A percentile compares a stretch with the other conserved stretches of the same genome.
Evolutionary conservation across 306 rosid genomes (phyloP).

Genomic region (Glycyrrhiza uralensis): DNA sequence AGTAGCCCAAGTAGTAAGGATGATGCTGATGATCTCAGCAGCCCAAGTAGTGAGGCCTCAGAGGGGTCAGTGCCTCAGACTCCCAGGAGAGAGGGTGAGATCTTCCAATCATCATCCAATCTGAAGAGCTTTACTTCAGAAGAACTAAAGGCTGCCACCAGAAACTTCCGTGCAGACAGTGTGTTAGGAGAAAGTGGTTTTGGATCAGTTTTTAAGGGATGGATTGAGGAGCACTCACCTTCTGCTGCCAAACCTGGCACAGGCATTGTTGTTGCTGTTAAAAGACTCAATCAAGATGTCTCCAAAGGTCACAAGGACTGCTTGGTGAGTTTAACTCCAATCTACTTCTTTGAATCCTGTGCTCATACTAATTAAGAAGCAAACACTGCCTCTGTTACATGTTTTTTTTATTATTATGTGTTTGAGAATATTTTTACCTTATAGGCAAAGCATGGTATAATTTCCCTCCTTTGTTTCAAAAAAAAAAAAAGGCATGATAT

Average conservation of each 20-base stretch:
- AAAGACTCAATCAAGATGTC: slow-evolving; percentile 46
- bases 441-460: too few species aligned
- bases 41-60: slow-evolving; percentile 32
- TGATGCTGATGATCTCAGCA: slow-evolving; percentile 20
- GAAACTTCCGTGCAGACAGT: slow-evolving; percentile 55
- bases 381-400: background rate
- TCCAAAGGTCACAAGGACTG: slow-evolving; percentile 46
- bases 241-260: slow-evolving; percentile 52
- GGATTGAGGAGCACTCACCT: slow-evolving; percentile 53
- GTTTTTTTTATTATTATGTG: background rate
- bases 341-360: too few species aligned
- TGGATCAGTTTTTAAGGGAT: slow-evolving; percentile 65
- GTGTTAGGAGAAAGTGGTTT: slow-evolving; percentile 52
- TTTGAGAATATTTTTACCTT: background rate
- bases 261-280: slow-evolving; percentile 51
- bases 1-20: slow-evolving; percentile 1
- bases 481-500: too few species aligned
- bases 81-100: slow-evolving; percentile 44
- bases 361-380: slow-evolving; percentile 33
- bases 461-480: too few species aligned
- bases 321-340: slow-evolving; percentile 48
- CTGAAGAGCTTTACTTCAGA: slow-evolving; percentile 45
- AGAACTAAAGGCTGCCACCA: slow-evolving; percentile 54
- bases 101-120: slow-evolving; percentile 39
- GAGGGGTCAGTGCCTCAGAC: slow-evolving; percentile 18